phyloP scores from a whole-genome alignment of 1,139 yeast genomes.

The Blastobotrys capitulatus region DNA sequence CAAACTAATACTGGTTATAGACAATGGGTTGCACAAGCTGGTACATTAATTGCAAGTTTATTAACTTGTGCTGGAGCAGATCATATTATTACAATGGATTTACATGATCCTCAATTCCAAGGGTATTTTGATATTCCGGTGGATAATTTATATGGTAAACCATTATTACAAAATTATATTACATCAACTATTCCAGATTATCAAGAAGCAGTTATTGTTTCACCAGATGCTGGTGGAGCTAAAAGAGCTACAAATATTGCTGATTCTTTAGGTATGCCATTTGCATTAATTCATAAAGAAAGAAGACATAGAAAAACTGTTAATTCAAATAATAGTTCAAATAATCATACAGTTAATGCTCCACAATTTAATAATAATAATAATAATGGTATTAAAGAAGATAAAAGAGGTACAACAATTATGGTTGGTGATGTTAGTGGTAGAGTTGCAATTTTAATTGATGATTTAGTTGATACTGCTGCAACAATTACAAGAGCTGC shows the following conservation, averaged over 20 bases:
- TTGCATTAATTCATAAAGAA: conserved; percentile 95
- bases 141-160: conserved; percentile 83
- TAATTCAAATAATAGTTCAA: no score
- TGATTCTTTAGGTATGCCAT: conserved; percentile 79
- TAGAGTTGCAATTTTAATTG: conserved; percentile 79
- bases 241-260: conserved; percentile 93
- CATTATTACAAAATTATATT: conserved; percentile 76
- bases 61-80: conserved; percentile 94
- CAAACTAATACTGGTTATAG: conserved; percentile 57
- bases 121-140: conserved; percentile 92
- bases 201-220: conserved; percentile 77
- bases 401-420: conserved; percentile 64
- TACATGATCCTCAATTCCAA: conserved; percentile 93
- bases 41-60: conserved; percentile 84
- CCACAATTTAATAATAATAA: no score
- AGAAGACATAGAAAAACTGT: conserved; percentile 42
- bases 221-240: conserved; percentile 98
- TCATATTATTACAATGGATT: conserved; percentile 94
- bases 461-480: conserved; percentile 92
- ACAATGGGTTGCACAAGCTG: conserved; percentile 95
- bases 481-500: conserved; percentile 92
- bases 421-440: conserved; percentile 88
- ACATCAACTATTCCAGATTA: conserved; percentile 66
- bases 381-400: conserved; percentile 4
- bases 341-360: no score